phyloP scores from a whole-genome alignment of 306 rosid species.

The Fragaria nilgerrensis region DNA sequence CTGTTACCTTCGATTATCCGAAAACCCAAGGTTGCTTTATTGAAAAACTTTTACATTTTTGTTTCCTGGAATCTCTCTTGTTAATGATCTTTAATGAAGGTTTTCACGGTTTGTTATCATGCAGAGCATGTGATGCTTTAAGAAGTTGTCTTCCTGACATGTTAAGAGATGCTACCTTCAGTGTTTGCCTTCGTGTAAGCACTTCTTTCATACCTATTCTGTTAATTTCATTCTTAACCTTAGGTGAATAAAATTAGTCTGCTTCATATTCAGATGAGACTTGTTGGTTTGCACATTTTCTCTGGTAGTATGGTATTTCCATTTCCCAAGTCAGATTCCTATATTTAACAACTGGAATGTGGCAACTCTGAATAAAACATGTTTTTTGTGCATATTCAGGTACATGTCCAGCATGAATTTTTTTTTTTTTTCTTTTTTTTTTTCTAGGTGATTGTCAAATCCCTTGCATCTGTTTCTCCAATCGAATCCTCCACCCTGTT shows the following conservation, averaged over 20 bases:
- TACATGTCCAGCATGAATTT: too few relatives aligned
- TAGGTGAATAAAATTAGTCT: neutral
- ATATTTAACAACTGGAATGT: neutral
- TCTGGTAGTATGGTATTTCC: neutral
- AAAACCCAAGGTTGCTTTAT: slow-evolving; percentile 53
- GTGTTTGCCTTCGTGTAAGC: slow-evolving; percentile 60
- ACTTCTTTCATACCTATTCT: neutral
- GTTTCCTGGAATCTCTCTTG: neutral
- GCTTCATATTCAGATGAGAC: neutral
- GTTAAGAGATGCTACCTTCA: slow-evolving; percentile 63
- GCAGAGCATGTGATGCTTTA: slow-evolving; percentile 73
- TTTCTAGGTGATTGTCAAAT: neutral
- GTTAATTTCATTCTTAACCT: neutral
- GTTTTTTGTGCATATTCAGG: too few relatives aligned
- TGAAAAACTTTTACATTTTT: slow-evolving; percentile 12
- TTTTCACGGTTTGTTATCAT: slow-evolving; percentile 1
- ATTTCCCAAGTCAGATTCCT: neutral
- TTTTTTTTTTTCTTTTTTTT: too few relatives aligned
- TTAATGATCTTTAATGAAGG: neutral
- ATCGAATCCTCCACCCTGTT: too few relatives aligned
- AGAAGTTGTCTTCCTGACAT: slow-evolving; percentile 67
- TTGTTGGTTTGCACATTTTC: neutral
- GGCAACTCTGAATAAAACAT: neutral
- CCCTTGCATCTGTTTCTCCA: too few relatives aligned
- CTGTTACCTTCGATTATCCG: slow-evolving; percentile 70